Evolutionary conservation across 2,329 filamentous ascomycete genomes (phyloP).

Genomic region (Remersonia thermophila): DNA sequence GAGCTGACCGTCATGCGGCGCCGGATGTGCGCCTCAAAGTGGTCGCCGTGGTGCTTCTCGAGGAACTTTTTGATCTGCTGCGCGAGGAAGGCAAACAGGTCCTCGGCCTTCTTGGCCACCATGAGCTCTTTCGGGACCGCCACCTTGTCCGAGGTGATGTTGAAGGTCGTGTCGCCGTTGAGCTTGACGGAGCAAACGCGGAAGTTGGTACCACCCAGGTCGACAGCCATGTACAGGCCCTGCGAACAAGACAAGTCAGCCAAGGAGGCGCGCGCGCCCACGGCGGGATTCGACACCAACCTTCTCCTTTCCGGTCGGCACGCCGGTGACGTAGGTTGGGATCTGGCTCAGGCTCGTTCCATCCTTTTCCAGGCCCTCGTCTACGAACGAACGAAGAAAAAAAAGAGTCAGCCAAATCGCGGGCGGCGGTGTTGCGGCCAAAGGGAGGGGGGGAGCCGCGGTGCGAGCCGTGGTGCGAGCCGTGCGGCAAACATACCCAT

Average conservation of each 20-base stretch:
- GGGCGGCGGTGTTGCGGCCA: too few species aligned
- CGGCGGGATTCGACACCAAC: slow-evolving; percentile 31
- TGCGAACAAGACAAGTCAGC: slow-evolving; percentile 25
- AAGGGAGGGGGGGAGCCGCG: too few species aligned
- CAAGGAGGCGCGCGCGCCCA: neutral
- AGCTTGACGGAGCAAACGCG: slow-evolving; percentile 90
- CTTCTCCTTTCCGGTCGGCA: slow-evolving; percentile 97
- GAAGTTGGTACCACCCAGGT: slow-evolving; percentile 97
- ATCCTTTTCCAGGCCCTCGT: slow-evolving; percentile 68
- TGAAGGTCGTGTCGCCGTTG: slow-evolving; percentile 90
- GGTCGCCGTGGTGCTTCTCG: slow-evolving; percentile 73
- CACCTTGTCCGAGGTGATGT: slow-evolving; percentile 83
- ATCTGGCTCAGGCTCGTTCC: slow-evolving; percentile 85
- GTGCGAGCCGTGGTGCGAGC: too few species aligned
- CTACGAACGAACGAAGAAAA: slow-evolving; percentile 28
- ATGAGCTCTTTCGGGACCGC: slow-evolving; percentile 83
- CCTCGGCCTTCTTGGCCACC: slow-evolving; percentile 71
- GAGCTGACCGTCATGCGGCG: slow-evolving; percentile 50
- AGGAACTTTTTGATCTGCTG: slow-evolving; percentile 87
- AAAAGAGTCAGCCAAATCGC: neutral
- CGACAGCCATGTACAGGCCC: slow-evolving; percentile 92
- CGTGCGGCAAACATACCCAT: slow-evolving; percentile 53
- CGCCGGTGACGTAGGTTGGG: slow-evolving; percentile 88
- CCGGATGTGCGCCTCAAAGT: slow-evolving; percentile 60
- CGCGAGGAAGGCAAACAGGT: slow-evolving; percentile 86